Evolutionary conservation across 1,284 basidiomycete genomes (phyloP), one percentile per base, ranked within the genome.

Genomic region (Heterobasidion parviporum): DNA sequence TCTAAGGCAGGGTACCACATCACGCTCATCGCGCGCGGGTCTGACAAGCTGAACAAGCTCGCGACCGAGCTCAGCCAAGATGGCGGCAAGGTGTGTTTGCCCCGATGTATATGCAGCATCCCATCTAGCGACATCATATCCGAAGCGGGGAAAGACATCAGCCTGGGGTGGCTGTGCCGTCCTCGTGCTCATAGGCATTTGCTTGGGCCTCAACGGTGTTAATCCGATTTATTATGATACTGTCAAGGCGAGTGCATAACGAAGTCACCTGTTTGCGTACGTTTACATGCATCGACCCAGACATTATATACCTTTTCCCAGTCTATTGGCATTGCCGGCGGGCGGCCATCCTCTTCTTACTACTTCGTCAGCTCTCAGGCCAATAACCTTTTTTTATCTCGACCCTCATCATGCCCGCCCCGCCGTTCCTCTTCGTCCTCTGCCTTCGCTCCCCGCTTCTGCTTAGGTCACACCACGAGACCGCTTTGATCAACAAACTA

Each of bases 281-380:
- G 15, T 34, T 33, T 10, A 34, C 49, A 26, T 33, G 26, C 26
- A 26, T 34, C 26, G 49, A n/a, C 34, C 47, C 63, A 94, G 93
- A 76, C 83, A 16, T 71, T 97, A 26, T 98, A 96, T 70, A 90
- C 88, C 0, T 93, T 95, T 70, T 94, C 95, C 0, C 96, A 98
- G 72, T 93, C 89, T 2, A 90, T 98, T 44, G 96, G 96, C 48
- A 98, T 98, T 58, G 93, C 95, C 0, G 96, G 96, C 49, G 96
- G 96, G 2, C 81, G 95, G 33, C 96, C 96, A 0, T 90, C 90
- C 20, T 96, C 93, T 0, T 98, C 94, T 0, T 98, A 98, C 70
- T 99, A 98, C 72, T 99, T 99, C 69, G 90, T 98, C 53, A 96
- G 94, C 12, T 82, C 86, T 0, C 96, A 98, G 67, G 89, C 85